Conservation (phyloP, 345 rosid genomes). For the Euphorbia tirucalli region DNA sequence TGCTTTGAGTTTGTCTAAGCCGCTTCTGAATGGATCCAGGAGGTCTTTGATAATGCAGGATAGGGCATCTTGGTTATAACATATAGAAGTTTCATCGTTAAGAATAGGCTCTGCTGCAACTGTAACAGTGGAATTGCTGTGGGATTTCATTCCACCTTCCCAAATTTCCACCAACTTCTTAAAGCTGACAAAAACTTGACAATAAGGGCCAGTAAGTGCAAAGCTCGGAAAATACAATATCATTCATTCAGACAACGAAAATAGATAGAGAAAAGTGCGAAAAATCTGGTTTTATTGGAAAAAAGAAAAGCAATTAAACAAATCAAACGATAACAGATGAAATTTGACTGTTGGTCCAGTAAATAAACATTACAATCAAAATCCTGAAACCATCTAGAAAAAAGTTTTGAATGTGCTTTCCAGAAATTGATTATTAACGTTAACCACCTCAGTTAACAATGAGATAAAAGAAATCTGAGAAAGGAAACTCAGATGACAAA, state of each 20-base stretch:
- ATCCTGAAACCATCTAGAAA: background rate
- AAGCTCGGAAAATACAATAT: conserved; percentile 1
- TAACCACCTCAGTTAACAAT: background rate
- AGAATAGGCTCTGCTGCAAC: conserved; percentile 34
- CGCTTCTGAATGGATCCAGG: conserved; percentile 59
- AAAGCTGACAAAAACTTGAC: conserved; percentile 52
- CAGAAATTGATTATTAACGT: background rate
- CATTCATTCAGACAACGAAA: background rate
- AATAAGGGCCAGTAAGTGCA: background rate
- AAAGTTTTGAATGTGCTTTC: background rate
- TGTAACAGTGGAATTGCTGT: conserved; percentile 30
- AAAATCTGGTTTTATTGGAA: background rate
- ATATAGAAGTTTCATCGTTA: conserved; percentile 39
- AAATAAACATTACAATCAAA: background rate
- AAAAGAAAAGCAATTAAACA: background rate
- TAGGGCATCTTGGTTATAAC: conserved; percentile 47
- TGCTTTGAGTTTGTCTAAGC: conserved; percentile 45
- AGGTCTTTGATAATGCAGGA: conserved; percentile 47
- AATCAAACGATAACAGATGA: background rate
- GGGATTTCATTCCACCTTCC: conserved; percentile 52
- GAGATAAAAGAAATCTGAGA: background rate
- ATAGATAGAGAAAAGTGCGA: conserved; percentile 4
- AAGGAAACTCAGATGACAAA: background rate
- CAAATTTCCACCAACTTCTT: conserved; percentile 58
- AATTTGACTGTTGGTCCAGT: background rate